A percentile compares a stretch with the other conserved stretches of the same genome.
Conservation (phyloP, 345 rosid species). For the Melaleuca alternifolia region DNA sequence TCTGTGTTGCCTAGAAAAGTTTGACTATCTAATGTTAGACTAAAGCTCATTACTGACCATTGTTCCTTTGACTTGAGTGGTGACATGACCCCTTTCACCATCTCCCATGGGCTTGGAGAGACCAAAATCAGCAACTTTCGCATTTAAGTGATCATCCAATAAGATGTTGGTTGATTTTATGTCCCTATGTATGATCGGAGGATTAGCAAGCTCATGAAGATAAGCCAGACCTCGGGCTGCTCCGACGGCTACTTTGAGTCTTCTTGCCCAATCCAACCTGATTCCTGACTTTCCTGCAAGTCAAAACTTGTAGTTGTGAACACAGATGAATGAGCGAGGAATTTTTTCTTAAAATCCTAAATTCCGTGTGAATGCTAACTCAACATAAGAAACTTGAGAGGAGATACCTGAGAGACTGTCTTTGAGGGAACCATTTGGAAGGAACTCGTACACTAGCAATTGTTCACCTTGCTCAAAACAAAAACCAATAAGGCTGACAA, state of each 20-base stretch:
- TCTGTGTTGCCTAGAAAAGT: background rate
- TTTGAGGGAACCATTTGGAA: conserved; percentile 53
- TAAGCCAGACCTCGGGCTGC: conserved; percentile 79
- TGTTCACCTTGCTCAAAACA: conserved; percentile 67
- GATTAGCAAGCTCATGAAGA: conserved; percentile 90
- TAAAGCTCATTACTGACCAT: conserved; percentile 40
- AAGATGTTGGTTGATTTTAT: conserved; percentile 76
- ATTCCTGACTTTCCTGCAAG: conserved; percentile 70
- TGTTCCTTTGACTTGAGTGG: conserved; percentile 96
- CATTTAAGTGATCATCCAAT: conserved; percentile 63
- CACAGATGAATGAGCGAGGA: background rate
- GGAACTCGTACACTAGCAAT: conserved; percentile 64
- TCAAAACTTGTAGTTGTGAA: background rate
- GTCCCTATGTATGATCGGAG: conserved; percentile 95
- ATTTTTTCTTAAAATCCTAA: background rate
- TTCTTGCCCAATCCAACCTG: conserved; percentile 64
- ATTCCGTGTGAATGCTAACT: background rate
- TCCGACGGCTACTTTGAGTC: conserved; percentile 72
- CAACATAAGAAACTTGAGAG: background rate
- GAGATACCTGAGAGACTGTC: conserved; percentile 62
- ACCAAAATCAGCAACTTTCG: conserved; percentile 94
- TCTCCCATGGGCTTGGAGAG: conserved; percentile 66
- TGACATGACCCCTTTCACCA: conserved; percentile 52
- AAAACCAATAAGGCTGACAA: conserved; percentile 61
- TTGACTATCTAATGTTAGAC: background rate